A percentile compares a stretch with the other conserved stretches of the same genome.
phyloP scores from a whole-genome alignment of 2,329 filamentous ascomycete genomes.

The Alternaria sp. region DNA sequence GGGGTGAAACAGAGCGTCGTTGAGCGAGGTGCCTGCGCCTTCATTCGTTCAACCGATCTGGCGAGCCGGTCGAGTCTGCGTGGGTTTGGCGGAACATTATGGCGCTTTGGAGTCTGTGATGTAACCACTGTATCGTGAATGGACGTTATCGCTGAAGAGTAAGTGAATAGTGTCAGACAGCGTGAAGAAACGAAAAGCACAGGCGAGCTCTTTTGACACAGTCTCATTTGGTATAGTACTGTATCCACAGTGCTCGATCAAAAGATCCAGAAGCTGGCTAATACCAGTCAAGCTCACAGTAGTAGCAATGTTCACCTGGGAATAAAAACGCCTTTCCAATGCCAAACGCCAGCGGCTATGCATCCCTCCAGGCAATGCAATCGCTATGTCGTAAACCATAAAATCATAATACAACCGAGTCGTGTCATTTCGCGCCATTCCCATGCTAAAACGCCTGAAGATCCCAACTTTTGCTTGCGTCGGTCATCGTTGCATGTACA shows the following conservation, averaged over 20 bases:
- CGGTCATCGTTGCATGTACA: constrained; percentile 32
- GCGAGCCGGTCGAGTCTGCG: background rate
- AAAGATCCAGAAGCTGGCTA: background rate
- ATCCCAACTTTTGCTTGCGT: background rate
- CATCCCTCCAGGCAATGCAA: constrained; percentile 2
- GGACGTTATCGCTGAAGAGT: background rate
- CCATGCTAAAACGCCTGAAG: background rate
- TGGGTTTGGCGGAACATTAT: background rate
- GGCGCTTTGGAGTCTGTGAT: background rate
- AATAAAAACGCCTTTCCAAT: background rate
- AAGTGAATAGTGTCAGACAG: background rate
- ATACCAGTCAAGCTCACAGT: background rate
- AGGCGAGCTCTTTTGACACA: background rate
- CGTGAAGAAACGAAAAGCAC: background rate
- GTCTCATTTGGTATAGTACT: background rate
- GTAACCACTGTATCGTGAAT: background rate
- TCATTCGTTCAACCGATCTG: background rate
- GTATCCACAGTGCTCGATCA: background rate
- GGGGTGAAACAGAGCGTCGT: background rate
- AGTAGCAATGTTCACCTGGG: background rate
- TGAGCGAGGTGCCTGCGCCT: background rate
- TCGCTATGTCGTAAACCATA: background rate
- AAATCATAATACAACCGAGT: constrained; percentile 7
- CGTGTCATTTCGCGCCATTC: background rate
- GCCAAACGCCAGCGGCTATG: constrained; percentile 9